These are phyloP conservation scores for Phaeosphaeriaceae sp. DNA, from an alignment of 2,329 filamentous ascomycete species.

Conservation along the genomic window DNA sequence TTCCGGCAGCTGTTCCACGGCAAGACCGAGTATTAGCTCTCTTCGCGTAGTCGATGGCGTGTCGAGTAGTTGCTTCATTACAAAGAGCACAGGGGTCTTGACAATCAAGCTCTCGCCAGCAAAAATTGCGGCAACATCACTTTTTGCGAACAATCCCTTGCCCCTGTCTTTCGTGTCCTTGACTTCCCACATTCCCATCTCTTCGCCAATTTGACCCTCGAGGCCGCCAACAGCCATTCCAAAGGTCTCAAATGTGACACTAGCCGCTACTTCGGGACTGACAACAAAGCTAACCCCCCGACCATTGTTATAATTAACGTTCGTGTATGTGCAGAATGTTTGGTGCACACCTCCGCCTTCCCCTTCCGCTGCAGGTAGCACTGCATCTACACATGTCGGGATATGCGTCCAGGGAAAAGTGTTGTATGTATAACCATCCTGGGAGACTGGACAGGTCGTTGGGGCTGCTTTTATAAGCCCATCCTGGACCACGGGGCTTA, in stretches of 20 bases:
- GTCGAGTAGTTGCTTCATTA: constrained; percentile 21
- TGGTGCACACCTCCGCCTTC: constrained; percentile 10
- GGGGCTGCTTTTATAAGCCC: constrained; percentile 19
- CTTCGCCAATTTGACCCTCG: constrained; percentile 11
- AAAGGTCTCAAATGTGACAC: constrained; percentile 23
- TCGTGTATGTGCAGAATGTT: constrained; percentile 39
- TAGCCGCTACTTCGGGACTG: constrained; percentile 31
- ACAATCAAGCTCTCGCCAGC: constrained; percentile 33
- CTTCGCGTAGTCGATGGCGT: constrained; percentile 11
- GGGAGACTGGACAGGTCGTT: constrained; percentile 27
- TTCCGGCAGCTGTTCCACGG: constrained; percentile 32
- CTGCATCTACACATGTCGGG: constrained; percentile 31
- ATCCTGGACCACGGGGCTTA: constrained; percentile 28
- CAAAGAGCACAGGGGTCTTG: constrained; percentile 33
- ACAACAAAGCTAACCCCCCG: constrained; percentile 41
- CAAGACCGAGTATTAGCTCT: constrained; percentile 20
- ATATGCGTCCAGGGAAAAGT: constrained; percentile 40
- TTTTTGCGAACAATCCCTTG: constrained; percentile 34
- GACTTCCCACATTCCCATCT: constrained; percentile 29
- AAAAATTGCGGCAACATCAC: constrained; percentile 19
- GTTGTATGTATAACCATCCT: constrained; percentile 30
- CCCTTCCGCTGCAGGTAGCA: constrained; percentile 13
- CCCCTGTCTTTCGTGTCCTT: constrained; percentile 30
- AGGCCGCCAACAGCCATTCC: constrained; percentile 17
- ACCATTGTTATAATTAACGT: constrained; percentile 27